Conservation (phyloP, 2,329 filamentous ascomycete species). For the Paramyrothecium sp. region DNA sequence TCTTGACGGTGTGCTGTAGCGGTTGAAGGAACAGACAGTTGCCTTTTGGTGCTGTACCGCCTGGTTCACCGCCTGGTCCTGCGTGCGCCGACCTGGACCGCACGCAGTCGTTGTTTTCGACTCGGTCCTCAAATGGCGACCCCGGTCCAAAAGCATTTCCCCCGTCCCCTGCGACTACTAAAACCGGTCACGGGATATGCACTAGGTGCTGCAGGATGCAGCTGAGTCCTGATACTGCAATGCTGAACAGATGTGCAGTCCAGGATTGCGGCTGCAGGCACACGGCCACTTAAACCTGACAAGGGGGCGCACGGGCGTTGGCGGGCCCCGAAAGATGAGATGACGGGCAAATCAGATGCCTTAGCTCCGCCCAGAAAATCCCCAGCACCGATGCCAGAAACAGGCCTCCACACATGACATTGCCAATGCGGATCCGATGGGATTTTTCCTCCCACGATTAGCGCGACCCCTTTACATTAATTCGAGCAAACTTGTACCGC, state of each 20-base stretch:
- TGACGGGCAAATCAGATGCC: background rate
- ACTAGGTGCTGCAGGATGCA: background rate
- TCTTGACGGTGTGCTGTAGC: too few species aligned
- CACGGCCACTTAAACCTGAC: background rate
- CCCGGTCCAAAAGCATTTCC: too few species aligned
- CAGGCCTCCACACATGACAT: background rate
- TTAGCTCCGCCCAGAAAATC: background rate
- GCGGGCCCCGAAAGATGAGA: background rate
- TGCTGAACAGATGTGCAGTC: background rate
- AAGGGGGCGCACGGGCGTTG: background rate
- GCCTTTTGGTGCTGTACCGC: too few species aligned
- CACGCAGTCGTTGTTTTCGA: too few species aligned
- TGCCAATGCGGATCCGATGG: background rate
- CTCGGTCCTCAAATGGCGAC: too few species aligned
- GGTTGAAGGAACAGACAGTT: too few species aligned
- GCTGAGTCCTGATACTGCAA: background rate
- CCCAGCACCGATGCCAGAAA: background rate
- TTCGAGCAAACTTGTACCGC: background rate
- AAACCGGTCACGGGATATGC: background rate
- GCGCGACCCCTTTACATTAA: background rate
- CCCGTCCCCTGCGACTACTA: too few species aligned
- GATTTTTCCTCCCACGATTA: background rate
- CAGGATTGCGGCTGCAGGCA: background rate
- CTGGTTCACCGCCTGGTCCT: too few species aligned
- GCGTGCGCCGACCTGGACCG: too few species aligned